A percentile compares a stretch with the other conserved stretches of the same genome.
Conservation (phyloP, 169 alveolate genomes). For the Amoebophrya sp. region DNA sequence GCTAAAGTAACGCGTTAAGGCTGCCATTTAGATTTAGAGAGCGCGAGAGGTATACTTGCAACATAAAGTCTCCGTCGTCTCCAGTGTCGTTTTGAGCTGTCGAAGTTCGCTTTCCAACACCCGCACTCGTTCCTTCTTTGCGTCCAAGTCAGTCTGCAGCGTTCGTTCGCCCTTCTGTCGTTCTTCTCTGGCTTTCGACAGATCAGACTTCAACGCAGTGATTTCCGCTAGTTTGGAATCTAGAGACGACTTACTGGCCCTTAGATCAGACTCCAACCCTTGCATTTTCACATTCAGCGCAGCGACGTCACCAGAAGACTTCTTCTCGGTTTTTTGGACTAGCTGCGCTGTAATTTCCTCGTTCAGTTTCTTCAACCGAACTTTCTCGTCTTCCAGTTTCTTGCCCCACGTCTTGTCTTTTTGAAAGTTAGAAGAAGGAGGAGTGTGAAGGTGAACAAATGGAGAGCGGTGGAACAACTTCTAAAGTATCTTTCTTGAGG, state of each 20-base stretch:
- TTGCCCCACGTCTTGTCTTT: neutral
- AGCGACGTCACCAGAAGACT: slow-evolving; percentile 17
- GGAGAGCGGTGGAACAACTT: too few relatives aligned
- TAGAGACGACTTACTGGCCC: neutral
- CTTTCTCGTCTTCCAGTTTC: neutral
- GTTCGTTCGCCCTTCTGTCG: neutral
- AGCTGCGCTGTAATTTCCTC: slow-evolving; percentile 1
- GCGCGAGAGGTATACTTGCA: too few relatives aligned
- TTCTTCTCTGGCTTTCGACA: neutral
- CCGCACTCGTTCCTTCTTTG: neutral
- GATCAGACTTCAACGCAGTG: too few relatives aligned
- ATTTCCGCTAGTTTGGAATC: neutral
- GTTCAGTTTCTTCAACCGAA: neutral
- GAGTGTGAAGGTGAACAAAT: too few relatives aligned
- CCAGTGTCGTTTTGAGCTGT: neutral
- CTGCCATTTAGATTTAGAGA: too few relatives aligned
- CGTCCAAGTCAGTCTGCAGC: neutral
- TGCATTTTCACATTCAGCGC: neutral
- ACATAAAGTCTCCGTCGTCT: neutral
- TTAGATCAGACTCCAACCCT: neutral
- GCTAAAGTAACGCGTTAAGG: too few relatives aligned
- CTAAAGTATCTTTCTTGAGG: too few relatives aligned
- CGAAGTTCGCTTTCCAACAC: neutral
- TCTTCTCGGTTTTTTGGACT: neutral
- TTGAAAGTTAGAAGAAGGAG: too few relatives aligned